Base-by-base conservation (phyloP, 2,329 filamentous ascomycete genomes). In the Emydomyces testavorans region DNA sequence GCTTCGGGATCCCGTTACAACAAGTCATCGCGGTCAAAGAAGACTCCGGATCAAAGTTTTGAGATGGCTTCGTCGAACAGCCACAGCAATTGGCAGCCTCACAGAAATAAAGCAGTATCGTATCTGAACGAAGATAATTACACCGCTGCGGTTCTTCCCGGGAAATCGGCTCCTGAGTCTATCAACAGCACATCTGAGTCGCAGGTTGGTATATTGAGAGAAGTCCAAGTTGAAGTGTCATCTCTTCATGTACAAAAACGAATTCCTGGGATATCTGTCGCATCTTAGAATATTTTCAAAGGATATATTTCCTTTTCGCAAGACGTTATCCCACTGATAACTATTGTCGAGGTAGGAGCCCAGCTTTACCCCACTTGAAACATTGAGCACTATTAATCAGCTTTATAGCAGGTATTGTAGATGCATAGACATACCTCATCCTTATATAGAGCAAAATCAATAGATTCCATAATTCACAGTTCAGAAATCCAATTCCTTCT, bases 141-240 rank as follows among this genome's bases (percentile, higher is more conserved):
- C 16, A 37, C 21, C 18, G 35, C 35, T 21, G 21, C 44, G 6
- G 24, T 46, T 21, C 18, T 46, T 20, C 21, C 42, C 2, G 36
- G 28, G 13, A 45, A 35, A 24, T 11, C 3, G 21, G 13, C 29
- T 16, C 11, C 13, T 3, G 42, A 18, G 31, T 45, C 42, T n/a
- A 45, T 45, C 18, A 45, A 38, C 23, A 39, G 44, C 28, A 31
- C 44, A 5, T 15, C n/a, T 28, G 44, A 46, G 39, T 46, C 44
- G 24, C 44, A 46, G 29, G 44, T 46, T 10, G 44, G 44, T 11
- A 46, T 46, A 37, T 39, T 46, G n/a, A 38, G 44, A 23, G 44
- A 46, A 39, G 24, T 46, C 18, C 34, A 39, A 20, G 34, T 46
- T 31, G 44, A 46, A 31, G 24, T 46, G 10, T 46, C 44, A 15